A percentile compares a stretch with the other conserved stretches of the same genome.
Conservation (phyloP, 768 basidiomycete species). For the Trametes cinnabarina region DNA sequence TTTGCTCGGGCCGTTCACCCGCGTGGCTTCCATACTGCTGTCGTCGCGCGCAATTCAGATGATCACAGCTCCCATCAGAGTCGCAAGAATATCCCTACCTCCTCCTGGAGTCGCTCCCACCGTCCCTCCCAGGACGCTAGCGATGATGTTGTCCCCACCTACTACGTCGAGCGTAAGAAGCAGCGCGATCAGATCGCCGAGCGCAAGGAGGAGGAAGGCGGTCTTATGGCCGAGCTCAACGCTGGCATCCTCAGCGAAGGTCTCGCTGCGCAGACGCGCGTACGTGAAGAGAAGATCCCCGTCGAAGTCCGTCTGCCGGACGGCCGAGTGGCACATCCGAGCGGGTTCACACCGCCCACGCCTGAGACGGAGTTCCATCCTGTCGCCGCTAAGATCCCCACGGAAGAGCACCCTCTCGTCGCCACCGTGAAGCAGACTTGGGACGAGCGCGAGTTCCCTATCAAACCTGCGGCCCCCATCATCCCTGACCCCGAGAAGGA, state of each 20-base stretch:
- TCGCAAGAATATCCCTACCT: constrained; percentile 22
- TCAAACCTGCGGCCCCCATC: constrained; percentile 1
- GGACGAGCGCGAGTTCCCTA: constrained; percentile 25
- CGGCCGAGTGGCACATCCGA: constrained; percentile 40
- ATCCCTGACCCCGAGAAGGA: constrained; percentile 6
- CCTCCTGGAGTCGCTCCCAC: constrained; percentile 26
- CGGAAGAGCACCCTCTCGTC: constrained; percentile 22
- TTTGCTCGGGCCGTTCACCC: not conserved
- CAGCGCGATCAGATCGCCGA: constrained; percentile 26
- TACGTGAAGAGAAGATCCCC: constrained; percentile 39
- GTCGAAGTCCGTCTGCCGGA: constrained; percentile 40
- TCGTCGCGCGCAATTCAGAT: not conserved
- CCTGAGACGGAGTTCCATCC: constrained; percentile 37
- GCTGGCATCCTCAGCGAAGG: constrained; percentile 31
- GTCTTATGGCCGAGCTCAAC: constrained; percentile 30
- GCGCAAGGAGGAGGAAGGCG: constrained; percentile 29
- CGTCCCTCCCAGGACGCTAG: constrained; percentile 29
- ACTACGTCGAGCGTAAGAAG: constrained; percentile 30
- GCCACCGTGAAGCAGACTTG: constrained; percentile 26
- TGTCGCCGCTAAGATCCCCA: constrained; percentile 21
- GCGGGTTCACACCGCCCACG: constrained; percentile 45
- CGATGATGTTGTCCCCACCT: constrained; percentile 29
- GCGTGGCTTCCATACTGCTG: constrained; percentile 20
- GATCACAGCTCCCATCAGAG: constrained; percentile 14
- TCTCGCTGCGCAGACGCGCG: constrained; percentile 27